Evolutionary conservation across 805 yeast species (phyloP), one percentile per base, ranked within the genome.

Genomic region (Starmerella scarabaei): DNA sequence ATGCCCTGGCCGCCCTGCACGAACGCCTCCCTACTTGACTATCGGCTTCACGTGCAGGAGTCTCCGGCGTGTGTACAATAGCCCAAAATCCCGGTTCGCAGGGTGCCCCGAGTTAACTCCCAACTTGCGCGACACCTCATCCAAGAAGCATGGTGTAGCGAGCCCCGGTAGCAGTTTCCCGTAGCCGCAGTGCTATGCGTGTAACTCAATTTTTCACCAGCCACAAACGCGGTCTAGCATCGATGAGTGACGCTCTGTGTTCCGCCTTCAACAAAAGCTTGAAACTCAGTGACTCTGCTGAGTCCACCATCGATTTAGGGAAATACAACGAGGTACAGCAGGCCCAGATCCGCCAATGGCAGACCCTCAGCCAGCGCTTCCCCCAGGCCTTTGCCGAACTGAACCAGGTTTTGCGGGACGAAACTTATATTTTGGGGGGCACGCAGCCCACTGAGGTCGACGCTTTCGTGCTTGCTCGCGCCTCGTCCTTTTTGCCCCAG

Each of bases 271-370:
- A 50, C 21, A 39, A 45, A 38, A 44, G 54, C 18, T 43, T 59
- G 43, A 50, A 49, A 17, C 51, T 58, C 18, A 50, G 51, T 36
- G 44, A 47, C 6, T 35, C 43, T 12, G 36, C 45, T 18, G 37
- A 41, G 5, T 26, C 41, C 18, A 28, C 43, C 19, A 35, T 49
- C 18, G 44, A 42, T 18, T 30, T 44, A 23, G 27, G 35, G 38
- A 57, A 59, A 36, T 53, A 59, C 36, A 37, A 51, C 18, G 72
- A 69, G 41, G 43, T 54, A 31, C 80, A 78, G 63, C 66, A 69
- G 54, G 94, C 94, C 18, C 67, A 77, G 50, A 68, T 72, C 48
- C 71, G 85, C 26, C 94, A 86, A 63, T 81, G 88, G 78, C 67
- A 68, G 43, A 76, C 93, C 4, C 67, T 85, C 38, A 68, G 86